Conservation (phyloP, 305 asterid genomes). For the Fraxinus platypoda region DNA sequence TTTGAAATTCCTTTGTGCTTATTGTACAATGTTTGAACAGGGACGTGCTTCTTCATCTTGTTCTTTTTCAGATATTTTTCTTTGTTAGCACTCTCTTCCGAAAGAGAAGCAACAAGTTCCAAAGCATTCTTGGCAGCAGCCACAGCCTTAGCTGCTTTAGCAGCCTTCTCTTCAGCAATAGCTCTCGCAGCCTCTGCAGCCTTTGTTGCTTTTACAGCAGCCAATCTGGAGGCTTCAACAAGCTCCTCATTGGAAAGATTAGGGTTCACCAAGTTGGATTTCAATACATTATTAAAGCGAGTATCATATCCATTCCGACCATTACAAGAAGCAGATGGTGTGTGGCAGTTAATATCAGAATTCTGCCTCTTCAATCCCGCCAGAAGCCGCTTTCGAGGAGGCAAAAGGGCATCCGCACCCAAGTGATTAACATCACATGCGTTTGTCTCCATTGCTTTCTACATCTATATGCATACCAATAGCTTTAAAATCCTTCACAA, state of each 20-base stretch:
- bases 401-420: constrained; percentile 85
- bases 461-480: constrained; percentile 44
- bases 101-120: constrained; percentile 66
- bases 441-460: constrained; percentile 62
- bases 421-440: constrained; percentile 60
- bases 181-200: constrained; percentile 79
- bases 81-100: constrained; percentile 44
- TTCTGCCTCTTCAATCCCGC: constrained; percentile 90
- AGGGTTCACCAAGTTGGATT: constrained; percentile 45
- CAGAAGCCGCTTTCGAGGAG: constrained; percentile 91
- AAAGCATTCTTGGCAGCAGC: constrained; percentile 88
- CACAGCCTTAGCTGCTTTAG: constrained; percentile 83
- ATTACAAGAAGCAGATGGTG: constrained; percentile 36
- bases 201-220: constrained; percentile 69
- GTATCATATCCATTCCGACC: constrained; percentile 38
- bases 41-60: constrained; percentile 80
- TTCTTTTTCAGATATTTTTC: constrained; percentile 56
- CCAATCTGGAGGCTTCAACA: constrained; percentile 64
- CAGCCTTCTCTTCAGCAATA: constrained; percentile 85
- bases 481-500: constrained; percentile 34
- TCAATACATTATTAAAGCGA: constrained; percentile 43
- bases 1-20: constrained; percentile 49
- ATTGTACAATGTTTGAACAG: constrained; percentile 69
- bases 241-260: constrained; percentile 66
- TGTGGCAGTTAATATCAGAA: constrained; percentile 58